phyloP scores from a whole-genome alignment of 179 eudicot species.

The Spinacia oleracea region DNA sequence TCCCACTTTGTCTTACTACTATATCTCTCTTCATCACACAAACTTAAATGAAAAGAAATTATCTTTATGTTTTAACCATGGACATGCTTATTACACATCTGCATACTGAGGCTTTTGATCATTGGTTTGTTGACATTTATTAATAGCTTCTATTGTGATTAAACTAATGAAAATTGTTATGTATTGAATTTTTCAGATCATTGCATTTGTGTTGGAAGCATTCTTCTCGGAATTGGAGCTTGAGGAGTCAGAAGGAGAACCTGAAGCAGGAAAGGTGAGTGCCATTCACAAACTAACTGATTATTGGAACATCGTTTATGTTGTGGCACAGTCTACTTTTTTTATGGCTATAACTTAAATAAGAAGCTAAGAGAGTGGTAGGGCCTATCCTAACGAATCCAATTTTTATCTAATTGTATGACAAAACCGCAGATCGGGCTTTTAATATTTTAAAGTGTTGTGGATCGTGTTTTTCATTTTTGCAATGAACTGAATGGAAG shows the following conservation, averaged over 20 bases:
- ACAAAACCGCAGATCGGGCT: no score
- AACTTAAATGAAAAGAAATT: no score
- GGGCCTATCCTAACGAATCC: no score
- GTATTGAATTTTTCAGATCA: slow-evolving; percentile 55
- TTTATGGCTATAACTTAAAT: not conserved
- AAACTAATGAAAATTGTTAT: slow-evolving; percentile 18
- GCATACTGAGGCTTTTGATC: not conserved
- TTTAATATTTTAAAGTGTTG: no score
- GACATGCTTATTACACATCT: not conserved
- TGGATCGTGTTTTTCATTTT: no score
- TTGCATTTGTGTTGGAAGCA: slow-evolving; percentile 96
- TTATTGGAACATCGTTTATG: not conserved
- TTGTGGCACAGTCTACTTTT: not conserved
- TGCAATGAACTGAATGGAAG: no score
- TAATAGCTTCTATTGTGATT: slow-evolving; percentile 3
- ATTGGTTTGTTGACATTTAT: slow-evolving; percentile 2
- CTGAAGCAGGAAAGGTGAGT: slow-evolving; percentile 47
- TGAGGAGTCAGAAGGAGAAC: slow-evolving; percentile 55
- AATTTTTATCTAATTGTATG: no score
- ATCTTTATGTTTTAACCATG: not conserved
- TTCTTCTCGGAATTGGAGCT: slow-evolving; percentile 93
- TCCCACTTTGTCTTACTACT: not conserved
- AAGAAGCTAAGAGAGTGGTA: not conserved
- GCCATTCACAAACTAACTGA: slow-evolving; percentile 7
- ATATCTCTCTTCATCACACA: no score